Conservation (phyloP, 106 monocot species). For the Acorus calamus region DNA sequence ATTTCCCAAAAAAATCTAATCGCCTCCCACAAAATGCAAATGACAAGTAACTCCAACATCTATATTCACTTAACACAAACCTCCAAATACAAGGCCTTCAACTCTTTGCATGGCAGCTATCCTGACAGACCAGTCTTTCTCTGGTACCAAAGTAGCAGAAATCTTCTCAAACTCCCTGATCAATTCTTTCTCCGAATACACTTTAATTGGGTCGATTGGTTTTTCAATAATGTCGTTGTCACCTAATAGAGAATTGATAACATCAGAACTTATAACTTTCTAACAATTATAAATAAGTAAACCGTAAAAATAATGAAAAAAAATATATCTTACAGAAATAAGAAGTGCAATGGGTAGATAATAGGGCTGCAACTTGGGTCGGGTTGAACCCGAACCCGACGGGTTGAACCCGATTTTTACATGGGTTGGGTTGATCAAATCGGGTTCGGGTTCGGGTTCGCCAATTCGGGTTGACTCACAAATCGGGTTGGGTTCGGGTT, state of each 20-base stretch:
- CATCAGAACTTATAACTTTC: not conserved
- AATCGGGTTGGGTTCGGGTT: too few species aligned
- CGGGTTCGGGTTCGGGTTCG: too few species aligned
- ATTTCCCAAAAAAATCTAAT: not conserved
- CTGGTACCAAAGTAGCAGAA: slow-evolving; percentile 77
- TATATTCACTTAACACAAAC: slow-evolving; percentile 23
- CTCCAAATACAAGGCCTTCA: slow-evolving; percentile 92
- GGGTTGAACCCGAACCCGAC: too few species aligned
- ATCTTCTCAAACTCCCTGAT: slow-evolving; percentile 89
- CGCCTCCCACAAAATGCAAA: not conserved
- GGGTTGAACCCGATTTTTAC: too few species aligned
- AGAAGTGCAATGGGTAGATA: too few species aligned
- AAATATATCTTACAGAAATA: not conserved
- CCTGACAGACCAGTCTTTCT: slow-evolving; percentile 92
- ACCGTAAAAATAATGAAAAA: not conserved
- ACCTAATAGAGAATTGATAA: slow-evolving; percentile 21
- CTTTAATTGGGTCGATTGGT: slow-evolving; percentile 85
- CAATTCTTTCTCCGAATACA: slow-evolving; percentile 92
- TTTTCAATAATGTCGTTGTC: slow-evolving; percentile 77
- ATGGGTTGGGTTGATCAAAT: too few species aligned
- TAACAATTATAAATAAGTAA: too few species aligned
- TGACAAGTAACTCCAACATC: not conserved
- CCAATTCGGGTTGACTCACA: too few species aligned
- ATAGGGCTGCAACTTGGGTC: too few species aligned
- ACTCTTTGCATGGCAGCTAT: slow-evolving; percentile 98